A percentile compares a stretch with the other conserved stretches of the same genome.
These are phyloP conservation scores for Coemansia sp. DNA, from an alignment of 192 early-diverging fungal species.

Conservation along the genomic window DNA sequence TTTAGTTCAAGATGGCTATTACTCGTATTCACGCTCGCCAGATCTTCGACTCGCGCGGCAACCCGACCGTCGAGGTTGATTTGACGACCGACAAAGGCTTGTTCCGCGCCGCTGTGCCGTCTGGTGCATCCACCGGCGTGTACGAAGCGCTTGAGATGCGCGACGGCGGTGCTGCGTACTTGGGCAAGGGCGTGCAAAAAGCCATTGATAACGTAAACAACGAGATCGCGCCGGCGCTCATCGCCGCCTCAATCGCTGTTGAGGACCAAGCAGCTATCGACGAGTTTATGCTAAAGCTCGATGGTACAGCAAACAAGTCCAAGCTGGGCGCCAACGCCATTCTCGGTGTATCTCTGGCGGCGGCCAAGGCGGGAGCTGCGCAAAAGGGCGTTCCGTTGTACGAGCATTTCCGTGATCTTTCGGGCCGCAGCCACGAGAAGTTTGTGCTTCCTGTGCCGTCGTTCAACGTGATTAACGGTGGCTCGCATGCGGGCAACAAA, in stretches of 20 bases:
- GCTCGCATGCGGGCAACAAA: conserved; percentile 99
- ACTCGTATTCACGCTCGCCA: conserved; percentile 85
- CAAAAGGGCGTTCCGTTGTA: conserved; percentile 94
- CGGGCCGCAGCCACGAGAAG: conserved; percentile 72
- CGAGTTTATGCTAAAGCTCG: conserved; percentile 86
- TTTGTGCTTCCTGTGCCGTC: conserved; percentile 94
- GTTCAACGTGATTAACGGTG: conserved; percentile 99
- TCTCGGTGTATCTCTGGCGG: conserved; percentile 96
- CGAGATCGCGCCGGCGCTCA: conserved; percentile 80
- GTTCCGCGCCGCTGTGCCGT: conserved; percentile 97
- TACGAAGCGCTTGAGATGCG: conserved; percentile 99
- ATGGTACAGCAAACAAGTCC: conserved; percentile 95
- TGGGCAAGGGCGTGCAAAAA: conserved; percentile 94
- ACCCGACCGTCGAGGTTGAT: conserved; percentile 98
- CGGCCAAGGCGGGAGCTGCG: conserved; percentile 92
- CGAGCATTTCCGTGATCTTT: conserved; percentile 89
- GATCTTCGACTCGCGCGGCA: conserved; percentile 99
- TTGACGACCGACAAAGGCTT: conserved; percentile 90
- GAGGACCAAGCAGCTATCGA: conserved; percentile 87
- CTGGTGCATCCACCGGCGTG: conserved; percentile 97
- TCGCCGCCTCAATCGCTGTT: conserved; percentile 78
- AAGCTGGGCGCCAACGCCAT: conserved; percentile 98
- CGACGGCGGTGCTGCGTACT: conserved; percentile 82
- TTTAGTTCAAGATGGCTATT: conserved; percentile 60
- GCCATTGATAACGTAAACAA: conserved; percentile 92